Base-by-base conservation (phyloP, 2,329 filamentous ascomycete genomes). In the Lachnellula subtilissima region DNA sequence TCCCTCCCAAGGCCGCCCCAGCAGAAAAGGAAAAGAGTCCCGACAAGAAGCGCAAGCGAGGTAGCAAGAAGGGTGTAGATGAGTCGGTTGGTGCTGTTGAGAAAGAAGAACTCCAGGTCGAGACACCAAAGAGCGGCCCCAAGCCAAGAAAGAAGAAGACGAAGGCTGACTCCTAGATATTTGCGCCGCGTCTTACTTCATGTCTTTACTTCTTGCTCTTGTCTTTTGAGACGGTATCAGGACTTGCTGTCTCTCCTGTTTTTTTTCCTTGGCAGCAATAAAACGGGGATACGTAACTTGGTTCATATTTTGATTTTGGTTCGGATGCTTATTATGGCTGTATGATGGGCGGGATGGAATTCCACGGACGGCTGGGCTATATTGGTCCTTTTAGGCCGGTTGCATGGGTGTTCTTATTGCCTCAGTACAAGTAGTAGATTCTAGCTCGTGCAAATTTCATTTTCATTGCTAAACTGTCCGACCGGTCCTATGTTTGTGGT, bases 1-100 rank as follows among this genome's bases (percentile, higher is more conserved):
- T 62, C 22, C 60, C 64, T 47, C 58, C 61, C 15, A 63, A 63
- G 25, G 54, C 59, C 15, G 55, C 46, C 32, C 39, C 45, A 11
- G 54, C 56, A 17, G 62, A 65, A 56, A 64, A 64, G 50, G 64
- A 67, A 51, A 62, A 63, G 42, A 83, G 79, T 69, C 81, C 82
- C 32, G 82, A 82, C 61, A 83, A 83, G 77, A 86, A 86, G 80
- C 77, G 82, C 64, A 80, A 84, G 72, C 74, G 83, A 57, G 73
- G 75, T 9, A 81, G 79, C 4, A 85, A 85, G 76, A 78, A 63
- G 50, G 52, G 40, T 17, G 61, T 60, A 32, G 28, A 32, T 32
- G 28, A 32, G 28, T 9, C 28, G 2, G 25, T 28, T 15, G 63
- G 66, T 48, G 48, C 53, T 8, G 53, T 56, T 25, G 81, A 83